Evolutionary conservation across 2,329 filamentous ascomycete species (phyloP).

Genomic region (Arachnomyces sp.): DNA sequence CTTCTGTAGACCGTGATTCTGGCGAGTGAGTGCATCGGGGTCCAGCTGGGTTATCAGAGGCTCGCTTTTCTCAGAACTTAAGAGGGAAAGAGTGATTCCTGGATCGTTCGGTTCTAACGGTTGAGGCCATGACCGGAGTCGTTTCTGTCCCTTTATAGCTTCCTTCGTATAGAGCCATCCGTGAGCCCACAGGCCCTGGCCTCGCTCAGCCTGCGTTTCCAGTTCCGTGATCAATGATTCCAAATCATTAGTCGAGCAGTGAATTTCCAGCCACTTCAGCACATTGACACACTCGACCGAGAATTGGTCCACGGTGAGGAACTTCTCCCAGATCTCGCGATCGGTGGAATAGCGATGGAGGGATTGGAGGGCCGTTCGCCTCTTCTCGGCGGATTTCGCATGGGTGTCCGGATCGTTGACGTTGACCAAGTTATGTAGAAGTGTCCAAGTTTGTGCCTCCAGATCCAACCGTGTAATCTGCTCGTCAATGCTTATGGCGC

Average conservation of each 20-base stretch:
- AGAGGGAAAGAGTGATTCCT: slow-evolving; percentile 47
- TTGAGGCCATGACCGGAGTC: slow-evolving; percentile 59
- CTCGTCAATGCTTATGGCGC: slow-evolving; percentile 17
- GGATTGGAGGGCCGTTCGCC: slow-evolving; percentile 33
- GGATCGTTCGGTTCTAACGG: slow-evolving; percentile 56
- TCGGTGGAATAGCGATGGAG: slow-evolving; percentile 52
- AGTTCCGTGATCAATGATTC: slow-evolving; percentile 68
- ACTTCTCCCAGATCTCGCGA: slow-evolving; percentile 60
- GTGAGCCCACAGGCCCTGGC: slow-evolving; percentile 67
- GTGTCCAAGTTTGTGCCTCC: slow-evolving; percentile 85
- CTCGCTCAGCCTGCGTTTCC: slow-evolving; percentile 66
- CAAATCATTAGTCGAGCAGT: slow-evolving; percentile 62
- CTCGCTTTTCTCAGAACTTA: slow-evolving; percentile 51
- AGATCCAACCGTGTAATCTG: slow-evolving; percentile 61
- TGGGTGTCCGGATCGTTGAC: slow-evolving; percentile 51
- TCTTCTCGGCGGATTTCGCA: slow-evolving; percentile 29
- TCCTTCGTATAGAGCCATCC: slow-evolving; percentile 90
- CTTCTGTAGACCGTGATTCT: slow-evolving; percentile 65
- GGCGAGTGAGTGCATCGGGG: slow-evolving; percentile 77
- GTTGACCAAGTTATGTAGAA: slow-evolving; percentile 66
- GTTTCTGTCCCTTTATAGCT: slow-evolving; percentile 83
- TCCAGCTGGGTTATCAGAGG: slow-evolving; percentile 79
- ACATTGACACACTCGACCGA: slow-evolving; percentile 73
- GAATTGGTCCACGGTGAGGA: slow-evolving; percentile 61
- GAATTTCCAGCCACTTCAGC: slow-evolving; percentile 77